phyloP scores from a whole-genome alignment of 1,284 basidiomycete species.

The Ustanciosporium gigantosporum region DNA sequence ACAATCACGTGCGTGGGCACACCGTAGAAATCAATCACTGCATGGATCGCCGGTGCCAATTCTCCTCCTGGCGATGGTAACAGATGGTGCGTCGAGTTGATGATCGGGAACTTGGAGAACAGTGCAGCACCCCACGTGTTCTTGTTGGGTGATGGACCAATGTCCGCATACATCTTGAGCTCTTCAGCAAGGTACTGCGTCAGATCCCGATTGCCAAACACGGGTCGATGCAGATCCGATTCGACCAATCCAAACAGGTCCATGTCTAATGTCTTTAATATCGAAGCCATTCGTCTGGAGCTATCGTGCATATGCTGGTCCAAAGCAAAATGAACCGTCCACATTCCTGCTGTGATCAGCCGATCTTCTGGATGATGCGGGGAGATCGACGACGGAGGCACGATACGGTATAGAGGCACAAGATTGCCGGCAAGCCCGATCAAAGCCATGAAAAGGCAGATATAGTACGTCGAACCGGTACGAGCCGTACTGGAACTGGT shows the following conservation, averaged over 20 bases:
- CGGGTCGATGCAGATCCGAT: slow-evolving; percentile 79
- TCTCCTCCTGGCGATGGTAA: slow-evolving; percentile 80
- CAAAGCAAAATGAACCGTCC: slow-evolving; percentile 67
- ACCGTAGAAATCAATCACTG: slow-evolving; percentile 81
- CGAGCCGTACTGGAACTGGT: not conserved
- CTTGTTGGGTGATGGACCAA: slow-evolving; percentile 83
- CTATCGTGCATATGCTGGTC: slow-evolving; percentile 57
- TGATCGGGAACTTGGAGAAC: slow-evolving; percentile 74
- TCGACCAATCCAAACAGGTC: slow-evolving; percentile 70
- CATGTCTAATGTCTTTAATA: slow-evolving; percentile 65
- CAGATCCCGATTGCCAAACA: slow-evolving; percentile 82
- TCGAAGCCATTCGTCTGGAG: slow-evolving; percentile 70
- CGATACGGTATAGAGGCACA: slow-evolving; percentile 63
- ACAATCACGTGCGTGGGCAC: slow-evolving; percentile 80
- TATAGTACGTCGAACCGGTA: slow-evolving; percentile 25
- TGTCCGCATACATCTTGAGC: slow-evolving; percentile 71
- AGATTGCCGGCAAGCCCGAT: slow-evolving; percentile 27
- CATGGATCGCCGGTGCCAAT: slow-evolving; percentile 77
- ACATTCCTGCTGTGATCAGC: slow-evolving; percentile 83
- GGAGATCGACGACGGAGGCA: slow-evolving; percentile 66
- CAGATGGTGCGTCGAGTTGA: slow-evolving; percentile 84
- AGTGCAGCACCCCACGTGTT: slow-evolving; percentile 75
- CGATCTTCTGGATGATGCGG: slow-evolving; percentile 73
- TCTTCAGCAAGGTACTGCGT: slow-evolving; percentile 64
- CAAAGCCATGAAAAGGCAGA: slow-evolving; percentile 31